Evolutionary conservation across 75 land plant genomes (phyloP).

Genomic region (Cunninghamia lanceolata): DNA sequence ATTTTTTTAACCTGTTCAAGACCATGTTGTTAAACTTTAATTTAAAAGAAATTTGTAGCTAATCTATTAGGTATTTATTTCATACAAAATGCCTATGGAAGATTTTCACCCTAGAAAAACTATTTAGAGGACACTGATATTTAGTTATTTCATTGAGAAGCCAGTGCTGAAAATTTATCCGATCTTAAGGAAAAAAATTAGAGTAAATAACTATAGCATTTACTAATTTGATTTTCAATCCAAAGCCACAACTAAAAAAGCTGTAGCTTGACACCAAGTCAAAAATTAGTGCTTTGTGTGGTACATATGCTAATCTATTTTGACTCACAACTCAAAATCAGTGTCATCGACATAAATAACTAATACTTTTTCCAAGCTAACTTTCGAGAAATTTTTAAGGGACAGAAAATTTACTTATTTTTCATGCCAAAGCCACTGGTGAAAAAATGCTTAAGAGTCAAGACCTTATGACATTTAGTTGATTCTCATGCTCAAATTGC

Average conservation of each 20-base stretch:
- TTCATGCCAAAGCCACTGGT: too few relatives aligned
- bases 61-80: not conserved
- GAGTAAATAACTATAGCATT: not conserved
- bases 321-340: not conserved
- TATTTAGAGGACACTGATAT: not conserved
- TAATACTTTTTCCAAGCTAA: not conserved
- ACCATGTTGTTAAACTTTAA: not conserved
- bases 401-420: not conserved
- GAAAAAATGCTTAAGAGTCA: too few relatives aligned
- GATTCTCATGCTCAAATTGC: too few relatives aligned
- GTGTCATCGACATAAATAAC: not conserved
- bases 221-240: not conserved
- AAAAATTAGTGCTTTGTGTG: not conserved
- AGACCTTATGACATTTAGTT: too few relatives aligned
- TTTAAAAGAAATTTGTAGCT: not conserved
- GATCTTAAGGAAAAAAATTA: not conserved
- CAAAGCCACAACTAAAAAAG: not conserved
- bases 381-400: not conserved
- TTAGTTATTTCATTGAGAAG: not conserved
- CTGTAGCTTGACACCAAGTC: not conserved
- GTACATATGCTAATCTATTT: not conserved
- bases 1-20: slow-evolving; percentile 7
- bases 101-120: not conserved
- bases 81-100: not conserved
- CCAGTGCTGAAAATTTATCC: not conserved